Evolutionary conservation across 2,329 filamentous ascomycete genomes (phyloP).

Genomic region (Pestalotiopsis sp.): DNA sequence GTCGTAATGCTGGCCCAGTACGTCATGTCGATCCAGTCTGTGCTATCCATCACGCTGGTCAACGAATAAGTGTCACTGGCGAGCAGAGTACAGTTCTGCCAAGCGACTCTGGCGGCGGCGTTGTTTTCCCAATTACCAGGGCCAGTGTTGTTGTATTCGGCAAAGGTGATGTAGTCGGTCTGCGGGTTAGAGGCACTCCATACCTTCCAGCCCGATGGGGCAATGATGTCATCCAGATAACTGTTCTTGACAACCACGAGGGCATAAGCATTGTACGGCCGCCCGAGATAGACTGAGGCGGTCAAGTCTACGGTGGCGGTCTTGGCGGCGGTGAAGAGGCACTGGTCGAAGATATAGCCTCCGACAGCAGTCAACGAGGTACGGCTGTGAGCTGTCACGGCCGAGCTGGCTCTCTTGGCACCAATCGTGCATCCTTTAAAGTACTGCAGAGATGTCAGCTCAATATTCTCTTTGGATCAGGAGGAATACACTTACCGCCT

Average conservation of each 20-base stretch:
- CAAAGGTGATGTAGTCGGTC: constrained; percentile 35
- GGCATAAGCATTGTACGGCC: constrained; percentile 54
- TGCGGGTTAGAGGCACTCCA: constrained; percentile 29
- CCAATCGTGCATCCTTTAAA: constrained; percentile 45
- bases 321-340: constrained; percentile 8
- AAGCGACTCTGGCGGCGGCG: constrained; percentile 22
- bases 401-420: constrained; percentile 30
- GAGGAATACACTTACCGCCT: constrained; percentile 4
- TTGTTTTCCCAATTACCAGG: constrained; percentile 35
- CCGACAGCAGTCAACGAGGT: constrained; percentile 4
- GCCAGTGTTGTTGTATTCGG: constrained; percentile 58
- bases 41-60: constrained; percentile 25
- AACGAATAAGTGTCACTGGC: constrained; percentile 25
- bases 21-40: constrained; percentile 28
- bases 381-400: constrained; percentile 35
- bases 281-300: constrained; percentile 18
- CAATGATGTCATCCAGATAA: constrained; percentile 42
- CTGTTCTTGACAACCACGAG: constrained; percentile 55
- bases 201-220: constrained; percentile 8
- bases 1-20: constrained; percentile 26
- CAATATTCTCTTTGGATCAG: neutral
- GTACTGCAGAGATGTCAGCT: constrained; percentile 30
- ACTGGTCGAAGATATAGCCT: constrained; percentile 13
- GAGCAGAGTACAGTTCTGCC: constrained; percentile 24
- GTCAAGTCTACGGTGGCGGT: constrained; percentile 9